Base-by-base conservation (phyloP, 805 yeast genomes). In the Saccharomycopsis synnaedendra region DNA sequence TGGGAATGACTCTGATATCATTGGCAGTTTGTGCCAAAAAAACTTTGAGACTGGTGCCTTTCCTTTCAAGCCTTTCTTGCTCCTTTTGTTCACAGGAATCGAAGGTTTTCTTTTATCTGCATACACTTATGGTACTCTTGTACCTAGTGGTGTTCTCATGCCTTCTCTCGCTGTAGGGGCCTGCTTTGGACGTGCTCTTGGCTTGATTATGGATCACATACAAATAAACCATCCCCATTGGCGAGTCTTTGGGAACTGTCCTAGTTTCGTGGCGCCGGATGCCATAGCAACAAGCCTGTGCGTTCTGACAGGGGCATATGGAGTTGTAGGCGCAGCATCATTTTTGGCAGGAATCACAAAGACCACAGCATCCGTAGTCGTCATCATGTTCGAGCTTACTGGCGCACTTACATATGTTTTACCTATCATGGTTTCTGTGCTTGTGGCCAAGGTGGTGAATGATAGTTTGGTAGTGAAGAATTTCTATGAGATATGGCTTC, bases 321-420 rank as follows among this genome's bases (percentile, higher is more conserved):
- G 95, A 0, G 82, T 86, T 6, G 85, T 87, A 28, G 95, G 96
- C 0, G 87, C 95, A 0, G 95, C 88, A 0, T 72, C 95, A 1
- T 82, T 85, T 47, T 68, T 85, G 55, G 77, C 93, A 0, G 94
- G 95, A 4, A 78, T 82, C 10, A 85, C 95, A 3, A 77, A 85
- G 54, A 74, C 86, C 64, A 85, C 89, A 3, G 81, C 85, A 53
- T 75, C 87, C 41, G 80, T 82, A 5, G 95, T 85, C 11, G 89
- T 86, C 5, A 76, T 87, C 30, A 69, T 85, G 53, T 83, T 85
- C 61, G 96, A 86, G 61, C 65, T 86, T 38, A 85, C 95, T 0
- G 96, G 95, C 30, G 96, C 95, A 0, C 70, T 87, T 43, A 75
- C 84, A 0, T 86, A 86, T 58, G 87, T 85, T 2, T 66, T 86